These are phyloP conservation scores for Breviolum minutum DNA, from an alignment of 73 alveolate genomes.

Conservation along the genomic window DNA sequence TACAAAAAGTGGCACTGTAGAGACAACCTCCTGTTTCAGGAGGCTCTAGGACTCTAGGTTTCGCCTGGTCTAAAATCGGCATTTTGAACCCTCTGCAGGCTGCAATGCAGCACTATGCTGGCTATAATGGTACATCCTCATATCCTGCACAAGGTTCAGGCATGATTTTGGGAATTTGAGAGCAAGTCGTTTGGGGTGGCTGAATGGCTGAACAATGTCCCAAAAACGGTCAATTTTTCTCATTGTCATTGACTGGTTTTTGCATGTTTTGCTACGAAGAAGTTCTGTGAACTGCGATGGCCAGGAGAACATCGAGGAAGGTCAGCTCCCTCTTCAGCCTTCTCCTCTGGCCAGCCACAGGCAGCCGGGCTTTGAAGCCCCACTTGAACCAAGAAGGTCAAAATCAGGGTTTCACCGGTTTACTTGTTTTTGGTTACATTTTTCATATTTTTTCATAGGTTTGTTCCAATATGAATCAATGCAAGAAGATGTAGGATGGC, in stretches of 20 bases:
- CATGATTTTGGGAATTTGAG: too few species aligned
- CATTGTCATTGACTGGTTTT: too few species aligned
- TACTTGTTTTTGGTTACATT: not conserved
- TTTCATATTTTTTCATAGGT: not conserved
- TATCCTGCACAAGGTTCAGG: not conserved
- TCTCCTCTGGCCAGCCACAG: conserved; percentile 84
- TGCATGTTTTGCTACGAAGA: too few species aligned
- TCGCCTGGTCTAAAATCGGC: not conserved
- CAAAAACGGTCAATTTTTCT: too few species aligned
- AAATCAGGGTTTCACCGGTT: not conserved
- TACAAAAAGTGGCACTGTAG: too few species aligned
- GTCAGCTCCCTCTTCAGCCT: not conserved
- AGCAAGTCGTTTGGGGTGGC: not conserved
- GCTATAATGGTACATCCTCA: conserved; percentile 25
- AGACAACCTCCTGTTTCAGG: too few species aligned
- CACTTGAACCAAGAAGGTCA: too few species aligned
- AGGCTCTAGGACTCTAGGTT: too few species aligned
- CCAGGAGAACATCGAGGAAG: conserved; percentile 32
- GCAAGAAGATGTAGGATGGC: conserved; percentile 8
- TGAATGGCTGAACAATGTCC: not conserved
- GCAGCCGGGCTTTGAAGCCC: not conserved
- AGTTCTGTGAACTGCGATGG: too few species aligned
- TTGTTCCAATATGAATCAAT: not conserved
- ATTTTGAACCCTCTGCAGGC: not conserved
- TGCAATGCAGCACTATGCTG: conserved; percentile 53